Base-by-base conservation (phyloP, 495 filamentous ascomycete genomes). In the Friedmanniomyces simplex region DNA sequence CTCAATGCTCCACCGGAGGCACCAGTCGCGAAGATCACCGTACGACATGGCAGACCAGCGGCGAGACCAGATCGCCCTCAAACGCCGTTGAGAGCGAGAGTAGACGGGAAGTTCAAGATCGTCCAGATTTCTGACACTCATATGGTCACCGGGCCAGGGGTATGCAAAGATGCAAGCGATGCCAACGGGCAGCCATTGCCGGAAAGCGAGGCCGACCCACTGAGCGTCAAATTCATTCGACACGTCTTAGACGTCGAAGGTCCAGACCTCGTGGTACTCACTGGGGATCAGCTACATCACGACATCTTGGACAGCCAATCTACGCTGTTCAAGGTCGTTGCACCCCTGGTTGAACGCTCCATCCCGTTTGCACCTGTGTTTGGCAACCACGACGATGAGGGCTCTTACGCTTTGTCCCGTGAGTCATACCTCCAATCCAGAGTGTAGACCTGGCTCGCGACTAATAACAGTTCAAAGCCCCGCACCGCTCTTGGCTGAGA, bases 51-150 rank as follows among this genome's bases (percentile, higher is more conserved):
- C 12, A 56, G 42, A 18, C 13, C 53, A n/a, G 14, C 1, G 53
- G 36, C 53, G 21, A 55, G 43, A 20, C 21, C 39, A 10, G 3
- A 10, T 32, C 4, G 28, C 28, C 28, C 28, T 10, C 10, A 10
- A 10, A 8, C 13, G 14, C 71, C 76, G n/a, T 86, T 84, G 16
- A 78, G 82, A 53, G 84, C 96, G 54, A 79, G 79, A 49, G 85
- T 89, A 20, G 85, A 91, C 68, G 90, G 89, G 11, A 86, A 83
- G 59, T 96, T 96, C 71, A 96, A 95, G 73, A 93, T 97, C 57
- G 83, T 97, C 80, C 93, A 97, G 67, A 69, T 93, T 50, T 83
- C 91, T 47, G 91, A 97, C 75, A 65, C 96, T 55, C 91, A 97
- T 71, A 67, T 96, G 57, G 88, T 86, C 55, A 96, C 91, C 3